A percentile compares a stretch with the other conserved stretches of the same genome.
These are phyloP conservation scores for Lepidium sativum DNA, from an alignment of 345 rosid genomes.

Conservation along the genomic window DNA sequence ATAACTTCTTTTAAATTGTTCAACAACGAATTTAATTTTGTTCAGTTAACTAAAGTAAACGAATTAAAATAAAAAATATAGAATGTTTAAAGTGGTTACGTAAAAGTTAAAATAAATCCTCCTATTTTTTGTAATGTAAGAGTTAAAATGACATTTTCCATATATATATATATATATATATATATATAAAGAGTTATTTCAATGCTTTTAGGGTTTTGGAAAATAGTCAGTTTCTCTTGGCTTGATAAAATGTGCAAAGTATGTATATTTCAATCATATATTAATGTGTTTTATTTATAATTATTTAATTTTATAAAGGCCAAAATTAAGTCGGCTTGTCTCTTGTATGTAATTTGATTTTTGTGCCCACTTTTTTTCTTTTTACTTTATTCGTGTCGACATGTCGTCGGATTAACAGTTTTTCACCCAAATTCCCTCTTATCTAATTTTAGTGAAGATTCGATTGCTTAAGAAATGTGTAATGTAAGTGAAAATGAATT, in stretches of 20 bases:
- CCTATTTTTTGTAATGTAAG: no score
- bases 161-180: no score
- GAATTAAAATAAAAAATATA: no score
- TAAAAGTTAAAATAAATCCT: no score
- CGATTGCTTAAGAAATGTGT: background rate
- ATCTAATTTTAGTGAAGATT: background rate
- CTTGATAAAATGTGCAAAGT: background rate
- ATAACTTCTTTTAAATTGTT: no score
- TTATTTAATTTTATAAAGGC: background rate
- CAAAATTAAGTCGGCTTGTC: background rate
- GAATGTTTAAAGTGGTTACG: no score
- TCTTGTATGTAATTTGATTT: constrained; percentile 10
- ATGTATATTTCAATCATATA: background rate
- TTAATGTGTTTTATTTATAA: background rate
- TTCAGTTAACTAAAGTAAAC: no score
- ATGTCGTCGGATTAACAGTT: background rate
- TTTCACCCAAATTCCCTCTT: background rate
- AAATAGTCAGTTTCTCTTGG: background rate
- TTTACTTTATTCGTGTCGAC: background rate
- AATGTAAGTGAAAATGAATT: background rate
- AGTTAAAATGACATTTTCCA: no score
- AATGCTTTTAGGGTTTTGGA: constrained; percentile 7
- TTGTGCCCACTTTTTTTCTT: background rate
- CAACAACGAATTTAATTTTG: no score
- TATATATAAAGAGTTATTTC: background rate